Evolutionary conservation across 768 basidiomycete genomes (phyloP), one percentile per base, ranked within the genome.

Genomic region (Podaxis rugospora): DNA sequence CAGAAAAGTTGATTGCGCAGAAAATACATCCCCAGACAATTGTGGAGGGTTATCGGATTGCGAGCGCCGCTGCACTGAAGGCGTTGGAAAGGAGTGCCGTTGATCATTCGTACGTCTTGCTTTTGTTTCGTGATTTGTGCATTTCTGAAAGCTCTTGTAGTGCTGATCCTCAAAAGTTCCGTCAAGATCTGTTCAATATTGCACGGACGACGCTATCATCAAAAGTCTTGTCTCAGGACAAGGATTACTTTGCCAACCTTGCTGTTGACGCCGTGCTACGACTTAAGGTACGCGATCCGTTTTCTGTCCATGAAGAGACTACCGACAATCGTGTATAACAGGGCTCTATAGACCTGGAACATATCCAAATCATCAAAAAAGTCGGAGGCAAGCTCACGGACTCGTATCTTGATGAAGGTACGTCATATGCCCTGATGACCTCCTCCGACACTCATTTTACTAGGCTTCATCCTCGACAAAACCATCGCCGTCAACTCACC

Each of bases 291-390:
- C 1, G 68, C 36, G 2, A 10, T 23, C 4, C 47, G 21, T 23
- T 57, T 21, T 39, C 49, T 42, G 25, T 13, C 10, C 3, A 25
- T 11, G 21, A n/a, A 36, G 11, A 4, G 3, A 16, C 16, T 7
- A 0, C 44, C 55, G 25, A 7, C 6, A 14, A 23, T 1, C 4
- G 5, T 1, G n/a, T 39, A 6, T 14, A 52, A 5, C 67, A 94
- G 90, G 97, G 97, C 39, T 97, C 95, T 39, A 95, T 92, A 54
- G 90, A 98, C 75, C 80, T 99, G 36, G 96, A 99, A 66, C 95
- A 98, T 73, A 98, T 99, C 65, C 96, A 99, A 75, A 89, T 98
- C 73, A 99, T 98, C 80, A 99, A 99, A 83, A 98, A 98, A 76
- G 93, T 92, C n/a, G 96, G 96, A 60, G 96, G 96, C 54, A 99